Evolutionary conservation across 768 basidiomycete genomes (phyloP), one percentile per base, ranked within the genome.

Genomic region (Epithele typhae): DNA sequence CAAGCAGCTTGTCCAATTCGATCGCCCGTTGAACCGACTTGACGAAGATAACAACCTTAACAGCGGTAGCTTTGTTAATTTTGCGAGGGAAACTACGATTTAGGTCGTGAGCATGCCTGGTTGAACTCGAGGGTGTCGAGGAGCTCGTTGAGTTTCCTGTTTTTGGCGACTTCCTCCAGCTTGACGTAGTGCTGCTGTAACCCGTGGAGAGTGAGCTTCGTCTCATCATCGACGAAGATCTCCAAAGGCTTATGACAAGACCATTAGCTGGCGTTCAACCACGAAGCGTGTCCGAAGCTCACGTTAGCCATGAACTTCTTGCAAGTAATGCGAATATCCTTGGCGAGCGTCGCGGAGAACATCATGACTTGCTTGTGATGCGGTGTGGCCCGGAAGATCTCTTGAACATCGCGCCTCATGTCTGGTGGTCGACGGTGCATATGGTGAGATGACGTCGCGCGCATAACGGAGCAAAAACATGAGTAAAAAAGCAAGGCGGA

Each of bases 351-450:
- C 33, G 96, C 96, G 59, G 92, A 95, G 77, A 99, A 99, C 96
- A 99, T 99, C 96, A 99, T 99, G 57, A 99, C 96, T 77, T 99
- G 95, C 76, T 99, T 99, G 79, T 96, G 93, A 69, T 96, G 95
- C 41, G 96, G 96, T 17, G 96, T 98, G 15, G 92, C 81, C 60
- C 95, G 87, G 81, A 98, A 99, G 61, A 99, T 98, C 74, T 99
- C 96, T 82, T 99, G 96, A 55, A 99, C 95, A 66, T 99, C 96
- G 64, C 96, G 92, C 74, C 96, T 95, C 96, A 99, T 99, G 85
- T 98, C 96, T 99, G 81, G 70, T 77, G 74, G 75, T 73, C 73
- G 78, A 71, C 75, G 77, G 77, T 74, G 78, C 67, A 67, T 65
- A 63, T 64, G 54, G 56, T 63, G 59, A 62, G 65, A 55, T 53